Conservation (phyloP, 1,284 basidiomycete species). For the Mycena citricolor region DNA sequence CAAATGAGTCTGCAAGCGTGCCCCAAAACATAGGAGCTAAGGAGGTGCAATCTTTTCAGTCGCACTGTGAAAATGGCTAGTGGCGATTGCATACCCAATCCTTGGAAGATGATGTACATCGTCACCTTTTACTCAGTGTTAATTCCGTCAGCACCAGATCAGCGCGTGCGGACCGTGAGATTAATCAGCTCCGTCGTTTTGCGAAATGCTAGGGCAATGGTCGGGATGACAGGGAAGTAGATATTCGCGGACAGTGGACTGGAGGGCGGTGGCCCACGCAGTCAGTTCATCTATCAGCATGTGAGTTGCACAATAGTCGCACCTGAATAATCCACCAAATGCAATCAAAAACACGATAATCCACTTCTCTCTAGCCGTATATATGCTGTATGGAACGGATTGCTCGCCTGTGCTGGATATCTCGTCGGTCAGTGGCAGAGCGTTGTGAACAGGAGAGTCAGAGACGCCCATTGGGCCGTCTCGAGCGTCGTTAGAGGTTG, state of each 20-base stretch:
- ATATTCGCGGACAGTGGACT: slow-evolving; percentile 76
- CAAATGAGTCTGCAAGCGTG: slow-evolving; percentile 54
- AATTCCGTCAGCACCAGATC: not conserved
- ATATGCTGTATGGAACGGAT: slow-evolving; percentile 21
- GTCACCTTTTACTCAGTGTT: slow-evolving; percentile 46
- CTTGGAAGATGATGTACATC: slow-evolving; percentile 78
- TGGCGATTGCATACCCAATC: slow-evolving; percentile 47
- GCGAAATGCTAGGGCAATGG: slow-evolving; percentile 58
- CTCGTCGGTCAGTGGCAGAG: too few species aligned
- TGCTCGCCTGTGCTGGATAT: too few species aligned
- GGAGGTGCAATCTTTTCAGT: slow-evolving; percentile 6
- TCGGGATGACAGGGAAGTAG: slow-evolving; percentile 77
- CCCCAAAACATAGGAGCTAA: slow-evolving; percentile 68
- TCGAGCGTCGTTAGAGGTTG: too few species aligned
- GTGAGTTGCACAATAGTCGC: not conserved
- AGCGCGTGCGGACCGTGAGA: slow-evolving; percentile 46
- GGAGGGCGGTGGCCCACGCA: not conserved
- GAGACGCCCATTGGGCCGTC: too few species aligned
- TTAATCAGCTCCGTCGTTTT: slow-evolving; percentile 70
- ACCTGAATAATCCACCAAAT: slow-evolving; percentile 65
- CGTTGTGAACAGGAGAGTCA: too few species aligned
- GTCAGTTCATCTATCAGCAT: not conserved
- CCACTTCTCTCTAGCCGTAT: slow-evolving; percentile 60
- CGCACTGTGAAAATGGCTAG: not conserved
- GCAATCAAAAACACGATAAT: slow-evolving; percentile 59